Base-by-base conservation (phyloP, 352 stramenopile species). In the Pythium apleroticum region DNA sequence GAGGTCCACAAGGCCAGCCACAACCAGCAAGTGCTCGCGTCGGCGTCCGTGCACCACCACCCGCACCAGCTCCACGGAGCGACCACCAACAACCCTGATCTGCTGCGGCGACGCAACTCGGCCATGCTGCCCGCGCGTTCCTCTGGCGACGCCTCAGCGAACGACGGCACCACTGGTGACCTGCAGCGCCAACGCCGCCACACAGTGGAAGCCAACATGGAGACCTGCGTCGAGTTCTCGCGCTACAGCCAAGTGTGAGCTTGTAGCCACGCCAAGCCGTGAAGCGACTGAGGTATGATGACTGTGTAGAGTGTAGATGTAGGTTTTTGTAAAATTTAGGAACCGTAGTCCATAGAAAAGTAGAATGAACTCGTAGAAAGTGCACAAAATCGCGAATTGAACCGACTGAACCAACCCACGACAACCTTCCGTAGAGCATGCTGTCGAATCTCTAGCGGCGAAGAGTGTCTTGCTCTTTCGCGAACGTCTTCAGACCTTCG, bases 191-290 rank as follows among this genome's bases (percentile, higher is more conserved):
- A 49, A 9, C 61, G 57, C 17, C 27, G 52, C 25, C 61, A 66
- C 62, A 63, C 53, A 20, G 57, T 69, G 45, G 59, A 68, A 28
- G 60, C 60, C 57, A 56, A 60, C 24, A 59, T 71, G 57, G 70
- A 86, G 56, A 86, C 75, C 43, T 66, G 75, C 61, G 66, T 86
- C 60, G 60, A 76, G 19, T 86, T 86, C 58, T 72, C 66, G n/a
- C 78, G 80, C 64, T 84, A 82, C 52, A 86, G 75, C 50, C 78
- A 81, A 68, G 75, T 66, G 43, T 33, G 30, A 33, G 30, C 30
- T 9, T 33, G 30, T 33, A 9, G 5, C 30, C 5, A 33, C 5
- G 30, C 5, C 5, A 33, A 33, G 30, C 30, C 5, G 30, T 10
- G 30, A 33, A 10, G 30, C 5, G 30, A 33, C n/a, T n/a, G 30